Percentiles rank a stretch among this genome's conserved stretches.
Evolutionary conservation across 495 filamentous ascomycete genomes (phyloP).

Genomic region (Penicillium herquei): DNA sequence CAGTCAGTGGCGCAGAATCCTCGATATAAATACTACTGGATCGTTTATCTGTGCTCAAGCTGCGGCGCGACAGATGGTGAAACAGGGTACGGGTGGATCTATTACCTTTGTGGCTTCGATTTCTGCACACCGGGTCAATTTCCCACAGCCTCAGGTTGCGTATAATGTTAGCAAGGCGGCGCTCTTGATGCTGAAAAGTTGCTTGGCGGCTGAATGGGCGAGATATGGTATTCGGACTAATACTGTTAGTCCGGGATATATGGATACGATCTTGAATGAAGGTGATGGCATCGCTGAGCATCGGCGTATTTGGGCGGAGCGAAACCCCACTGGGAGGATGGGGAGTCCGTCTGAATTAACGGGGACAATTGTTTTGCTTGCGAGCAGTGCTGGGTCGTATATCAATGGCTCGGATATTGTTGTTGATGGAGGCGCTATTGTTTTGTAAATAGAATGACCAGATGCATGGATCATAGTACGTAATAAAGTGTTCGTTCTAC

Average conservation of each 20-base stretch:
- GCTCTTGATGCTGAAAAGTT: slow-evolving; percentile 56
- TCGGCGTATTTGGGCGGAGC: slow-evolving; percentile 74
- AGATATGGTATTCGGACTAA: slow-evolving; percentile 66
- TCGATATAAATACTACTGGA: slow-evolving; percentile 70
- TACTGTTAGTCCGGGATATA: slow-evolving; percentile 70
- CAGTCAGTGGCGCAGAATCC: slow-evolving; percentile 54
- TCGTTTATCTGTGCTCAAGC: slow-evolving; percentile 69
- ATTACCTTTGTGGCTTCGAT: slow-evolving; percentile 69
- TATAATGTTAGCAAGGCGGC: slow-evolving; percentile 73
- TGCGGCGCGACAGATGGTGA: slow-evolving; percentile 54
- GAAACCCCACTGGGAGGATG: slow-evolving; percentile 72
- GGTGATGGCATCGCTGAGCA: slow-evolving; percentile 42
- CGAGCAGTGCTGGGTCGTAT: slow-evolving; percentile 69
- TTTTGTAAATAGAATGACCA: slow-evolving; percentile 1
- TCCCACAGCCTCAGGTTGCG: slow-evolving; percentile 64
- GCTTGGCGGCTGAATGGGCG: slow-evolving; percentile 67
- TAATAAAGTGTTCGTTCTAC: too few relatives aligned
- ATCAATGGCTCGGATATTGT: slow-evolving; percentile 79
- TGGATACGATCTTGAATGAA: slow-evolving; percentile 73
- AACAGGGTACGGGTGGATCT: slow-evolving; percentile 51
- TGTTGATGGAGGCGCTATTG: slow-evolving; percentile 35
- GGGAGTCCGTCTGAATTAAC: slow-evolving; percentile 76
- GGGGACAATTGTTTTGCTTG: slow-evolving; percentile 73
- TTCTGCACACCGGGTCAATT: slow-evolving; percentile 65
- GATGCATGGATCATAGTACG: too few relatives aligned